phyloP scores from a whole-genome alignment of 2,329 filamentous ascomycete species.

The Neopestalotiopsis rosae region DNA sequence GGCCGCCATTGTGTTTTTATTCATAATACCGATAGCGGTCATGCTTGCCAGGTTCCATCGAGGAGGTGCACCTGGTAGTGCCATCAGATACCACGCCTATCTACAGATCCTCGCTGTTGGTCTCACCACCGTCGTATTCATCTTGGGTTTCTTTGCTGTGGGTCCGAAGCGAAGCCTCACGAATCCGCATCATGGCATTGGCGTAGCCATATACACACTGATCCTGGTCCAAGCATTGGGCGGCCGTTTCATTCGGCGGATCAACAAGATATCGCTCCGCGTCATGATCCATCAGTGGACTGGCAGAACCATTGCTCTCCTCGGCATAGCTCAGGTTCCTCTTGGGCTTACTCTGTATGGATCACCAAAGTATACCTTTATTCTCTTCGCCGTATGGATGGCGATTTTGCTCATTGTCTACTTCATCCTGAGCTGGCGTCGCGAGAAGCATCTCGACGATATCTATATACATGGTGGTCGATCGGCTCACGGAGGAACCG shows the following conservation, averaged over 20 bases:
- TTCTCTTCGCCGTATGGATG: constrained; percentile 83
- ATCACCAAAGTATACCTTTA: constrained; percentile 82
- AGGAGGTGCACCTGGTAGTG: constrained; percentile 61
- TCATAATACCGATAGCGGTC: constrained; percentile 76
- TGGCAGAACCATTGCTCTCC: constrained; percentile 76
- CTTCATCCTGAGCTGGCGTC: constrained; percentile 78
- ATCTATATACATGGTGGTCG: constrained; percentile 63
- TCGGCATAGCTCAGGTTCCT: constrained; percentile 87
- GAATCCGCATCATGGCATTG: constrained; percentile 87
- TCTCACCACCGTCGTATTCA: constrained; percentile 73
- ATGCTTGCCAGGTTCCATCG: constrained; percentile 76
- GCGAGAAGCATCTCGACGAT: constrained; percentile 61
- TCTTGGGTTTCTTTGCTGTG: constrained; percentile 80
- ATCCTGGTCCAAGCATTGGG: constrained; percentile 74
- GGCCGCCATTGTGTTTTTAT: constrained; percentile 74
- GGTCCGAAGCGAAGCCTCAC: constrained; percentile 73
- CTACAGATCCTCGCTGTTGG: constrained; percentile 73
- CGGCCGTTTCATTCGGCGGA: constrained; percentile 66
- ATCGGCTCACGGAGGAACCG: constrained; percentile 49
- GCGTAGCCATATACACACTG: constrained; percentile 77
- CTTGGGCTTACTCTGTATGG: constrained; percentile 91
- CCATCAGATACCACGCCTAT: constrained; percentile 75
- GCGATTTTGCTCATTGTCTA: constrained; percentile 74
- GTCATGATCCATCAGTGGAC: constrained; percentile 85
- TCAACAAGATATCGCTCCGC: constrained; percentile 54